Conservation (phyloP, 2,329 filamentous ascomycete species). For the Nigrograna mackinnonii region DNA sequence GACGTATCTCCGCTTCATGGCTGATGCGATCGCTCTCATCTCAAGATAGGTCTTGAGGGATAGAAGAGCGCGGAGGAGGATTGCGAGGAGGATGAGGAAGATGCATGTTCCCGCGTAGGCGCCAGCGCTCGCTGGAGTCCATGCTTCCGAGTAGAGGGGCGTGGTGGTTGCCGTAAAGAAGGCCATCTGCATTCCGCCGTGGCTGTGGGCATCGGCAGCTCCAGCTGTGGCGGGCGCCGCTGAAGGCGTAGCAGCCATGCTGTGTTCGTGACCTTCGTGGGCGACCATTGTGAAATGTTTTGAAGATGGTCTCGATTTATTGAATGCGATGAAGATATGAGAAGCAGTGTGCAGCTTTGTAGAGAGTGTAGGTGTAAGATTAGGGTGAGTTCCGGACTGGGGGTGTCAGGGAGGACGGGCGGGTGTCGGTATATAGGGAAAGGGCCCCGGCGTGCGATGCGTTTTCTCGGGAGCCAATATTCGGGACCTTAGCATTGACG, state of each 20-base stretch:
- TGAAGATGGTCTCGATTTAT: too few relatives aligned
- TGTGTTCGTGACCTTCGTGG: constrained; percentile 28
- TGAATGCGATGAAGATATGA: too few relatives aligned
- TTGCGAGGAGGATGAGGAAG: constrained; percentile 79
- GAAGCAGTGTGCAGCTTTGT: too few relatives aligned
- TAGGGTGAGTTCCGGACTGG: not conserved
- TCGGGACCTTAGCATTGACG: constrained; percentile 27
- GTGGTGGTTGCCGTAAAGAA: constrained; percentile 69
- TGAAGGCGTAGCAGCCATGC: constrained; percentile 7
- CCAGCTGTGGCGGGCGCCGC: not conserved
- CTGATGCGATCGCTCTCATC: constrained; percentile 71
- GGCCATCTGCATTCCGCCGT: constrained; percentile 54
- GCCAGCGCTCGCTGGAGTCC: constrained; percentile 73
- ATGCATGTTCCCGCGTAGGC: constrained; percentile 88
- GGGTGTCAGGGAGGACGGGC: constrained; percentile 16
- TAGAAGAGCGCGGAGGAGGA: constrained; percentile 70
- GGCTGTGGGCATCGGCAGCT: constrained; percentile 20
- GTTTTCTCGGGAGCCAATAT: constrained; percentile 9
- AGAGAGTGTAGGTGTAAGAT: constrained; percentile 29
- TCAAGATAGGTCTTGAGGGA: constrained; percentile 67
- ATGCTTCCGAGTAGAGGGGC: constrained; percentile 68
- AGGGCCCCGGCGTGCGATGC: too few relatives aligned
- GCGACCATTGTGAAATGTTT: constrained; percentile 38
- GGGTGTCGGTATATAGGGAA: too few relatives aligned
- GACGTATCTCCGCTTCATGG: constrained; percentile 76